Conservation (phyloP, 352 stramenopile genomes). For the Pythium utonaiense region DNA sequence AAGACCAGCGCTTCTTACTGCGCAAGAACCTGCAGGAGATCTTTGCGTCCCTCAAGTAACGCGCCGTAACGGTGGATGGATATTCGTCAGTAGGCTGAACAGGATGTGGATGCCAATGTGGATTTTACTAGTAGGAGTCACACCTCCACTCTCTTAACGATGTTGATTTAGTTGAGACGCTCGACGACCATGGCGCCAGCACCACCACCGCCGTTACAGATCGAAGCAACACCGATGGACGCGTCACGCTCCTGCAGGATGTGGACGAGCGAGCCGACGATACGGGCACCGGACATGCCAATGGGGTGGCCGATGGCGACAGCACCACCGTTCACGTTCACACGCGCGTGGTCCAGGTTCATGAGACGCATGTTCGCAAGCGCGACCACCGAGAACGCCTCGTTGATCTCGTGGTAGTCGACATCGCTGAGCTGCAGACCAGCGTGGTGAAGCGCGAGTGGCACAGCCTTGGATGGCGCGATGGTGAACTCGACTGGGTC, state of each 20-base stretch:
- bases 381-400: conserved; percentile 97
- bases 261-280: conserved; percentile 93
- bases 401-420: conserved; percentile 99
- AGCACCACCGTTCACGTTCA: conserved; percentile 97
- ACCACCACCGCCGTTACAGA: conserved; percentile 98
- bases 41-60: conserved; percentile 39
- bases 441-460: conserved; percentile 88
- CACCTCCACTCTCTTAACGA: neutral
- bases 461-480: conserved; percentile 93
- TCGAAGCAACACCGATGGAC: conserved; percentile 94
- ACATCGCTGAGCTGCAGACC: conserved; percentile 91
- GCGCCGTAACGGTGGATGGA: neutral
- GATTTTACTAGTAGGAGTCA: neutral
- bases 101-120: neutral
- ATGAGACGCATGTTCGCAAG: conserved; percentile 95
- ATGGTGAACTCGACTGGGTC: conserved; percentile 96
- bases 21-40: conserved; percentile 82
- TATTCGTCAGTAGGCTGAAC: no score
- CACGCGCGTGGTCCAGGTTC: conserved; percentile 85
- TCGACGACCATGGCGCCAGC: conserved; percentile 97
- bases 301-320: conserved; percentile 84
- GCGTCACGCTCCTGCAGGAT: conserved; percentile 94
- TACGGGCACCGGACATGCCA: conserved; percentile 88
- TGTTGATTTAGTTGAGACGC: conserved; percentile 48
- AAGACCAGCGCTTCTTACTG: conserved; percentile 81